Percentiles rank a stretch among this genome's conserved stretches.
Conservation (phyloP, 257 asterid species). For the Nicotiana benthamiana region DNA sequence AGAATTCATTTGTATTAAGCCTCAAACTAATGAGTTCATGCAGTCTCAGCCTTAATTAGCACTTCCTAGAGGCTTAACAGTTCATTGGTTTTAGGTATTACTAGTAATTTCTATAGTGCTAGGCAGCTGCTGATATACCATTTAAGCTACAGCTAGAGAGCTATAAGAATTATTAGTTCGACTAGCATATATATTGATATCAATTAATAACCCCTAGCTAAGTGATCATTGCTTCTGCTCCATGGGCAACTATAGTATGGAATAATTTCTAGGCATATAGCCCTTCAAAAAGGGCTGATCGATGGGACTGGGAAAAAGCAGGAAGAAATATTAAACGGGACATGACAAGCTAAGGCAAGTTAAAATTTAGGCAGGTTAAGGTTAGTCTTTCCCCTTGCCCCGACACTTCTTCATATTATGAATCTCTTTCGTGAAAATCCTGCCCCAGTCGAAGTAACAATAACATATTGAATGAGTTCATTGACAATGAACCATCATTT, state of each 20-base stretch:
- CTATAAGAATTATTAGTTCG: background rate
- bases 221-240: background rate
- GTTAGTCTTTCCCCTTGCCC: no score
- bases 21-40: background rate
- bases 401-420: no score
- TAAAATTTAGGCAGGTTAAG: no score
- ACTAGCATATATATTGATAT: background rate
- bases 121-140: background rate
- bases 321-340: no score
- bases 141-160: background rate
- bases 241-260: background rate
- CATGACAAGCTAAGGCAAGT: no score
- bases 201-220: background rate
- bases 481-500: background rate
- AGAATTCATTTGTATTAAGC: background rate
- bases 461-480: background rate
- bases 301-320: no score
- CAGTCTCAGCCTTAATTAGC: background rate
- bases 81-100: background rate
- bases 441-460: background rate
- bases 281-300: background rate
- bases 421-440: no score
- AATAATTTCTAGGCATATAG: background rate
- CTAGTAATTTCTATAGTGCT: background rate
- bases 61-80: background rate